Evolutionary conservation across 164 flowering plant species (phyloP), one percentile per base, ranked within the genome.

Genomic region (Chimonanthus salicifolius): DNA sequence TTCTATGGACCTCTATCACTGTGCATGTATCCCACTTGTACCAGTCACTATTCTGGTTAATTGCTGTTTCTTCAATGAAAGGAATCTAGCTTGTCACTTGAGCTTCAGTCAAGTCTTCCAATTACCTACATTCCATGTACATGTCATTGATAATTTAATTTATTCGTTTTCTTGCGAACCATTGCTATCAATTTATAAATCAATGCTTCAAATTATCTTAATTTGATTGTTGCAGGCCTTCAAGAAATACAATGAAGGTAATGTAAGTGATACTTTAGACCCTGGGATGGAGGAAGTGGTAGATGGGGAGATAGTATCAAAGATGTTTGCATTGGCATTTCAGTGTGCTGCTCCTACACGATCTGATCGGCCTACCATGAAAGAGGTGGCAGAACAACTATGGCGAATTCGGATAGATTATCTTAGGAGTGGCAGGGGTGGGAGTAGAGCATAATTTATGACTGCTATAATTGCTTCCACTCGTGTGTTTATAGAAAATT

Each of bases 341-440:
- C 85, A 87, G 5, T 95, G 99, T 80, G 96, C 93, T 21, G 97
- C 96, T 3, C 94, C 98, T 47, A 80, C 83, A 44, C 83, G 98
- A 72, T 68, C 83, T 0, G 93, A 95, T 78, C 86, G 99, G 8
- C 99, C 99, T 2, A 88, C 87, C 76, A 95, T 95, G 97, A 90
- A 90, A 76, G 64, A 80, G n/a, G 99, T 88, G 44, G 92, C 87
- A 70, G 91, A 93, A 86, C 85, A 87, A 70, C 70, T 95, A 64
- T 95, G 99, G 99, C 83, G 72, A 67, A 95, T 95, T 74, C 84
- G 99, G 75, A 88, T 85, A 81, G 89, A 89, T 73, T 90, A 89
- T 76, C 75, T 83, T 48, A 82, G 63, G 74, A 81, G 83, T 75
- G 83, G 48, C 64, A 88, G 67, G 74, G 76, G 75, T 76, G 77